phyloP scores from a whole-genome alignment of 371 early-diverging fungal genomes.

The Rhizopus sp. region DNA sequence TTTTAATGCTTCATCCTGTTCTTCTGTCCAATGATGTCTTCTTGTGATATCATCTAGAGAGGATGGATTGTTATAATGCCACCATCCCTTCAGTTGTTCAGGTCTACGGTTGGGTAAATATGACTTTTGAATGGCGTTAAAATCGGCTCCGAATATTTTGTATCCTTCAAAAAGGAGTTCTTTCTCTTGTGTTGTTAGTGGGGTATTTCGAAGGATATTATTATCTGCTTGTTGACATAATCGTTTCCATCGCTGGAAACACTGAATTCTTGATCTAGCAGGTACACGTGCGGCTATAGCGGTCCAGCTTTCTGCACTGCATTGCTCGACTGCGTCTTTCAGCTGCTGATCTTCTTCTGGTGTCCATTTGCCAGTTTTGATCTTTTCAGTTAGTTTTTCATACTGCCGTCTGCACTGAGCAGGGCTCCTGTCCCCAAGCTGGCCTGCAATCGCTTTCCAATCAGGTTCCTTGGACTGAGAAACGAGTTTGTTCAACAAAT shows the following conservation, averaged over 20 bases:
- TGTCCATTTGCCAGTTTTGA: conserved; percentile 17
- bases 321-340: conserved; percentile 1
- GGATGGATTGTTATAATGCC: conserved; percentile 14
- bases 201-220: not conserved
- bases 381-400: conserved; percentile 3
- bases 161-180: conserved; percentile 36
- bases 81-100: conserved; percentile 37
- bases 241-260: conserved; percentile 29
- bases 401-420: conserved; percentile 28
- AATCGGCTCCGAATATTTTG: conserved; percentile 44
- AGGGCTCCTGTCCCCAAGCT: conserved; percentile 12
- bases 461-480: not conserved
- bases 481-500: not conserved
- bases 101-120: conserved; percentile 46
- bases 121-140: conserved; percentile 36
- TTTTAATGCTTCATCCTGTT: conserved; percentile 29
- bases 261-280: conserved; percentile 18
- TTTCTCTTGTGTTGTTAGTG: conserved; percentile 33
- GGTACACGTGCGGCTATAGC: conserved; percentile 12
- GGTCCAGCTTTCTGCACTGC: conserved; percentile 20
- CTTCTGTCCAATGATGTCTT: conserved; percentile 24
- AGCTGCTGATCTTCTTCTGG: conserved; percentile 27
- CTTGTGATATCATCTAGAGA: not conserved
- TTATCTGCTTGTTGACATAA: conserved; percentile 8
- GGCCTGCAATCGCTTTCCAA: conserved; percentile 17